Evolutionary conservation across 2,329 filamentous ascomycete species (phyloP).

Genomic region (Beauveria asiatica): DNA sequence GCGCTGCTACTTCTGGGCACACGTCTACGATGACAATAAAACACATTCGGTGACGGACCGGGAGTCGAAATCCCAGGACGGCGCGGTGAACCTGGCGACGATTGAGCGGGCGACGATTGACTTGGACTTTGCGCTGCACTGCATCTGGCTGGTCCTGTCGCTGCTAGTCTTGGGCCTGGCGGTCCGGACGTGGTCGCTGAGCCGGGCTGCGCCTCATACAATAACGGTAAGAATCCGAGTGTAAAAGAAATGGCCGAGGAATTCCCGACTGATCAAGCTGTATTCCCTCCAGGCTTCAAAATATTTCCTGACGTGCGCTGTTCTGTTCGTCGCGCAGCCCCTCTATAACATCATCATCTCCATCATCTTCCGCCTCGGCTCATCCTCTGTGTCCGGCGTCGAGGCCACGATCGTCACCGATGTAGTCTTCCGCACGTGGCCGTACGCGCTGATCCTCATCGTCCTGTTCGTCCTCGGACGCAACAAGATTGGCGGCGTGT

Average conservation of each 20-base stretch:
- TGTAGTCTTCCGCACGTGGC: constrained; percentile 1
- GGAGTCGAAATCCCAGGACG: neutral
- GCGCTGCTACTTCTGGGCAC: constrained; percentile 8
- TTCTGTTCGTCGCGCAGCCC: constrained; percentile 2
- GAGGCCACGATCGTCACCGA: neutral
- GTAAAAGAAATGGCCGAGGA: neutral
- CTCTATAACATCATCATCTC: constrained; percentile 3
- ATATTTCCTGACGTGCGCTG: neutral
- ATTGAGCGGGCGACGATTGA: neutral
- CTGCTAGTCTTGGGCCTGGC: neutral
- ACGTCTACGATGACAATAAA: neutral
- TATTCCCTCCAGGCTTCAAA: neutral
- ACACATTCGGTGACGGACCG: neutral
- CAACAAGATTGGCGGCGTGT: constrained; percentile 10
- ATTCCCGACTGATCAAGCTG: neutral
- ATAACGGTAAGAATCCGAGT: neutral
- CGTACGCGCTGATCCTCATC: neutral
- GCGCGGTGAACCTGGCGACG: neutral
- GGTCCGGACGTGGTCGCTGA: neutral
- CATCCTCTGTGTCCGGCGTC: neutral
- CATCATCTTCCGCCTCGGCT: neutral
- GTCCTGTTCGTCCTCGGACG: constrained; percentile 2
- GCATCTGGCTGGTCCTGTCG: constrained; percentile 2
- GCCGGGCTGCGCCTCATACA: neutral
- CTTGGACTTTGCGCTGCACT: constrained; percentile 7